Conservation (phyloP, 2,329 filamentous ascomycete species). For the Colletotrichum sojae region DNA sequence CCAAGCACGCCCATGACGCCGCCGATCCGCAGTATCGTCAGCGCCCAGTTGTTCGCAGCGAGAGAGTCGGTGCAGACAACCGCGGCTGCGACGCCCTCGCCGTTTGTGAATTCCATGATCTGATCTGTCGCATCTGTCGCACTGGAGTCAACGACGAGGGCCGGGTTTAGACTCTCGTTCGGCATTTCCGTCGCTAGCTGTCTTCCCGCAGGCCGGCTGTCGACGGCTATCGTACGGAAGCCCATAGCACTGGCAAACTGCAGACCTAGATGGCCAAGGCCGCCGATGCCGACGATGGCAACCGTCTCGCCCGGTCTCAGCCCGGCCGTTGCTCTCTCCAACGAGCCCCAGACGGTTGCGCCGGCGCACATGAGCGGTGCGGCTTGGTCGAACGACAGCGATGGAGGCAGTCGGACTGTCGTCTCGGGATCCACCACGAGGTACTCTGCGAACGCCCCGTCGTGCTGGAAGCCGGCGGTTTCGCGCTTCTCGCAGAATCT, state of each 20-base stretch:
- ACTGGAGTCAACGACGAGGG: constrained; percentile 48
- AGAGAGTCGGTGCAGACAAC: constrained; percentile 52
- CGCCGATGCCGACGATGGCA: constrained; percentile 53
- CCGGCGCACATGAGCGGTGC: constrained; percentile 55
- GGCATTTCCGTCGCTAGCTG: constrained; percentile 47
- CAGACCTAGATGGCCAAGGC: constrained; percentile 52
- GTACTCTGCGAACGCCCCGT: constrained; percentile 54
- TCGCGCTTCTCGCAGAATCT: constrained; percentile 50
- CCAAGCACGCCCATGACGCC: constrained; percentile 49
- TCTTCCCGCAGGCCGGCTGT: constrained; percentile 49
- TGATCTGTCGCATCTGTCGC: constrained; percentile 33
- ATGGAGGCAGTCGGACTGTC: constrained; percentile 47
- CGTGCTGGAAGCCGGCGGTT: constrained; percentile 52
- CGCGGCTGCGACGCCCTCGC: constrained; percentile 49
- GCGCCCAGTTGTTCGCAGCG: constrained; percentile 49
- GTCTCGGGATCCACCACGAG: constrained; percentile 49
- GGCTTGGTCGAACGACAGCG: constrained; percentile 50
- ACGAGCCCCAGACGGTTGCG: constrained; percentile 52
- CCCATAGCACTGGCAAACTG: constrained; percentile 55
- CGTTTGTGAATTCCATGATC: constrained; percentile 48
- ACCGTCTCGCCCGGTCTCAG: constrained; percentile 46
- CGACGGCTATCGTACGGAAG: constrained; percentile 52
- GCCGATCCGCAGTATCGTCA: constrained; percentile 47
- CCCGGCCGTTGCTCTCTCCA: constrained; percentile 48
- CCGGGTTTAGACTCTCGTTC: constrained; percentile 43